Base-by-base conservation (phyloP, 441 rosid genomes). In the Populus hybrid region DNA sequence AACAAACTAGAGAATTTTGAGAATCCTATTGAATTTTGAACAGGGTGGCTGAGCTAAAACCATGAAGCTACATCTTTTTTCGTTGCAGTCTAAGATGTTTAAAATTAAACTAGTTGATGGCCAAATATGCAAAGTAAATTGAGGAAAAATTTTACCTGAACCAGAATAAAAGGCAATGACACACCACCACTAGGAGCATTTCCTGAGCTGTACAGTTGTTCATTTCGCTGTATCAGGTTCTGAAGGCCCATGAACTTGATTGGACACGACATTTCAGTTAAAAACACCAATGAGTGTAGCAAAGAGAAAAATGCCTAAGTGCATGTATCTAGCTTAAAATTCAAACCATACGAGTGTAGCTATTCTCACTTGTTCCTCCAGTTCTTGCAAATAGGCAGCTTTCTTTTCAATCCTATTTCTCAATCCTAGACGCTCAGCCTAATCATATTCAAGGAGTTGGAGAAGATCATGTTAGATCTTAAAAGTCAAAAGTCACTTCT, bases 91-190 rank as follows among this genome's bases (percentile, higher is more conserved):
- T 10, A 76, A 50, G 53, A 69, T 0, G 56, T 45, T 31, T 24
- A 74, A 23, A 18, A 73, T 21, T 26, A 8, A 29, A 68, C 53
- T 21, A 26, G 74, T 69, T 31, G 35, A 67, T 29, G 28, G 50
- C 20, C 72, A 6, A 50, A 28, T 29, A 63, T 11, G 28, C 72
- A 76, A 59, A 40, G 56, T 66, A 35, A 81, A 36, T 12, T 45
- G 69, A 75, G 68, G 72, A 24, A 78, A 86, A 77, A 50, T 24
- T 71, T 83, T 88, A 94, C 99, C 98, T 96, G 99, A 78, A 96
- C 99, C 83, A 96, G 85, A 82, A 96, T 94, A 82, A 96, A 96
- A 16, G 99, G 99, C 81, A 96, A 90, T 59, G 98, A 92, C 75
- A 96, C 95, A 72, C 95, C 98, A 38, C 96, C 97, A 68, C 80